Conservation (phyloP, 2,329 filamentous ascomycete species). For the Trichophyton benhamiae region DNA sequence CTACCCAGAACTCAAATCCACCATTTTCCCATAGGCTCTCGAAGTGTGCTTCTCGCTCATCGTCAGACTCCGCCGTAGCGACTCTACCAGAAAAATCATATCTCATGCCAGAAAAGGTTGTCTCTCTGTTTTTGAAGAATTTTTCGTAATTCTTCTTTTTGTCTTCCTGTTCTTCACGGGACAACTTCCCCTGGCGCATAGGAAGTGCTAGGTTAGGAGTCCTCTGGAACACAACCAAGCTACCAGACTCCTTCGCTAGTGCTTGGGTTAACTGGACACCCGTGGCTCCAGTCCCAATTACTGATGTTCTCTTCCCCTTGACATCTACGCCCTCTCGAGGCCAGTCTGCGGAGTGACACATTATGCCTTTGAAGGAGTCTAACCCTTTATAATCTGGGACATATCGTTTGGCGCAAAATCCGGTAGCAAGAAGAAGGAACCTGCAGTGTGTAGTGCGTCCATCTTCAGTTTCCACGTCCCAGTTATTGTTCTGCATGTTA, state of each 20-base stretch:
- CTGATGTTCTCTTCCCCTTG: constrained; percentile 46
- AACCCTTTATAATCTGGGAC: constrained; percentile 30
- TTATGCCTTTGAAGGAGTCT: constrained; percentile 42
- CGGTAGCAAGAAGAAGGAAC: constrained; percentile 38
- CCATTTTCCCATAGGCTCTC: constrained; percentile 40
- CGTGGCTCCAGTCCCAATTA: constrained; percentile 54
- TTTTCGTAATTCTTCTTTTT: constrained; percentile 33
- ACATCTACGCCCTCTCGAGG: constrained; percentile 46
- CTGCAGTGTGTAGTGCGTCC: constrained; percentile 30
- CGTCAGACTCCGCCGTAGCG: constrained; percentile 41
- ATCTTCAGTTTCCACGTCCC: constrained; percentile 35
- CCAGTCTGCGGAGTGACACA: constrained; percentile 52
- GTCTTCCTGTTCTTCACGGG: constrained; percentile 38
- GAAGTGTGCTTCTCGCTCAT: constrained; percentile 39
- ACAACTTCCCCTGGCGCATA: constrained; percentile 43
- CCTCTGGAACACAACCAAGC: constrained; percentile 46
- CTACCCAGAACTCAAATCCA: constrained; percentile 44
- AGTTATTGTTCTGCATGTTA: constrained; percentile 25
- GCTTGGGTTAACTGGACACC: constrained; percentile 54
- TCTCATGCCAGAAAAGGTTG: constrained; percentile 44
- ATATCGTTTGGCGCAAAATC: constrained; percentile 36
- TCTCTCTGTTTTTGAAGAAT: constrained; percentile 41
- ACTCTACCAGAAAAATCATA: constrained; percentile 43
- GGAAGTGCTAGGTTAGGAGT: constrained; percentile 54
- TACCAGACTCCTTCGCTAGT: constrained; percentile 41